Evolutionary conservation across 805 yeast genomes (phyloP), one percentile per base, ranked within the genome.

Genomic region (Starmerella bombi): DNA sequence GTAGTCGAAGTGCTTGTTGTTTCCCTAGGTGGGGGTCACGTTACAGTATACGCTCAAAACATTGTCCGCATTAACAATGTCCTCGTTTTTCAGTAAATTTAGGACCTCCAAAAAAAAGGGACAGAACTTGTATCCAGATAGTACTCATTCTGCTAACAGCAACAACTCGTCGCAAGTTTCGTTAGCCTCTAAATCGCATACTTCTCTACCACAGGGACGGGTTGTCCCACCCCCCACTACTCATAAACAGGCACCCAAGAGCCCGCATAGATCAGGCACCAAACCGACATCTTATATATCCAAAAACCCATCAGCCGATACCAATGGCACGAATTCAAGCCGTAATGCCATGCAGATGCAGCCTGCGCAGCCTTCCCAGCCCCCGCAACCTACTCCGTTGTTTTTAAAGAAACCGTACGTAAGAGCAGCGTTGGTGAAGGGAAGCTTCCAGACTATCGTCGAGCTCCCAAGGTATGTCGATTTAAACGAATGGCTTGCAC

Each of bases 401-500:
- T 91, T 86, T 55, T 58, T 91, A 50, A 77, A 91, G 55, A 94
- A 86, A 52, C 97, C 96, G 12, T 91, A 81, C 59, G 91, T 86
- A 4, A 77, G 86, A 46, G 83, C 96, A 0, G 93, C 97, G 0
- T 65, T 91, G 27, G 98, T 93, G 16, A 91, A 88, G 57, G 99
- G 99, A 15, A 81, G 94, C 0, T 91, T 85, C 65, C 85, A 82
- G 55, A 86, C 98, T 1, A 91, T 91, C 49, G 96, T 91, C 1
- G 94, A 83, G 56, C 66, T 84, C 18, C 98, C 99, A 16, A 84
- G 83, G 56, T 88, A 88, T 56, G 96, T 93, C 10, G 97, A 91
- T 55, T 70, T 74, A 44, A 82, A 85, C 41, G 99, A 91, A 59
- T 91, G 99, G 99, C 67, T 91, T 15, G 95, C 97, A 1, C 70